Percentiles rank a stretch among this genome's conserved stretches.
phyloP scores from a whole-genome alignment of 805 yeast genomes.

The Teunomyces lycoperdinae region DNA sequence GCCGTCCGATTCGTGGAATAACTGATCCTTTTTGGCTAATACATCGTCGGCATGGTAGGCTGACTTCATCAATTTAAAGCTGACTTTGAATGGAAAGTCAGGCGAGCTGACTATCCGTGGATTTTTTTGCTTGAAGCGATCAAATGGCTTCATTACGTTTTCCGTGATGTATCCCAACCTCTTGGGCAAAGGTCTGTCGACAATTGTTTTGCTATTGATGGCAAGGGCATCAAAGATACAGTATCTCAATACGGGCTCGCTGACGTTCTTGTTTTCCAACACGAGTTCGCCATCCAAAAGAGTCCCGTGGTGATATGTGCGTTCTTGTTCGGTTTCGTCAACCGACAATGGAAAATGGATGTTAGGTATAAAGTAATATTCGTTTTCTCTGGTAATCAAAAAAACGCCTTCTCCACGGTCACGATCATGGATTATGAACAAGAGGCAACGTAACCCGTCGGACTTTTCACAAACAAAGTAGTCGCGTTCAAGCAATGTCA shows the following conservation, averaged over 20 bases:
- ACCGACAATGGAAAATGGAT: slow-evolving; percentile 74
- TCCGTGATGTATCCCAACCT: slow-evolving; percentile 85
- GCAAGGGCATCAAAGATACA: slow-evolving; percentile 91
- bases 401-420: slow-evolving; percentile 85
- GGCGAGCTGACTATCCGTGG: slow-evolving; percentile 68
- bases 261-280: slow-evolving; percentile 60
- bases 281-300: slow-evolving; percentile 94
- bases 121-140: slow-evolving; percentile 58
- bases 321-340: slow-evolving; percentile 41
- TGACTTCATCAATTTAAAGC: slow-evolving; percentile 84
- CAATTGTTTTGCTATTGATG: slow-evolving; percentile 69
- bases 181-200: slow-evolving; percentile 69
- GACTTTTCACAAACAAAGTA: slow-evolving; percentile 95
- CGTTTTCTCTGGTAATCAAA: slow-evolving; percentile 84
- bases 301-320: slow-evolving; percentile 78
- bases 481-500: slow-evolving; percentile 64
- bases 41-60: slow-evolving; percentile 77
- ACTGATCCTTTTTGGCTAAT: slow-evolving; percentile 62
- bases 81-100: slow-evolving; percentile 78
- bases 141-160: slow-evolving; percentile 79
- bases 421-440: slow-evolving; percentile 65
- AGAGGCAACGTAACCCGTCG: slow-evolving; percentile 85
- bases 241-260: slow-evolving; percentile 55
- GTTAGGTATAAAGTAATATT: slow-evolving; percentile 75
- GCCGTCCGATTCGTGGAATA: slow-evolving; percentile 92